Evolutionary conservation across 805 yeast species (phyloP), one percentile per base, ranked within the genome.

Genomic region (Starmerella lactis-condensi): DNA sequence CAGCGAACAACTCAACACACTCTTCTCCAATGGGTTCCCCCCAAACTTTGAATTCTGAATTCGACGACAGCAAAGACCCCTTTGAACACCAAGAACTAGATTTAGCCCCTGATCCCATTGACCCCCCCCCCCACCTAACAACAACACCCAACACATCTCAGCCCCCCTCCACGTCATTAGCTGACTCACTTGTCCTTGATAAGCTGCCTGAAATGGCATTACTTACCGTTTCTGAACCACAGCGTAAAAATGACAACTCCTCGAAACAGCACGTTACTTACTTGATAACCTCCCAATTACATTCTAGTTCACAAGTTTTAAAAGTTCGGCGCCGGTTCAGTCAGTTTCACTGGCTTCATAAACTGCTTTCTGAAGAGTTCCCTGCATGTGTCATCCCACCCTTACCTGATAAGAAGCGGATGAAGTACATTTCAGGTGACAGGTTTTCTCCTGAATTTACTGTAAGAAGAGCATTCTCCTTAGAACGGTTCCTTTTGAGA

Each of bases 381-480:
- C 93, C 95, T 0, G 76, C 89, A 4, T 63, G 78, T 37, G 68
- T 89, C 10, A 69, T 85, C 0, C 98, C 98, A 1, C 95, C 96
- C 10, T 61, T 85, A 32, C 98, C 98, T 0, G 91, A 85, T 39
- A 83, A 82, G 52, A 78, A 77, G 57, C 68, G 92, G 37, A 61
- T 85, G 44, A 93, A 85, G 51, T 85, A 89, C 53, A 64, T 85
- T 31, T 82, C 91, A 23, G 96, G 98, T 8, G 95, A 85, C 45
- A 62, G 96, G 23, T 85, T 85, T 50, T 71, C 85, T 17, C 62
- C 68, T 10, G 82, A 77, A 36, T 89, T 89, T 52, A 85, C 93
- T 0, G 60, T 64, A 37, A 77, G 78, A 50, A 60, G 98, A 43
- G 73, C 91, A 3, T 69, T 72, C 28, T 77, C 94, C 4, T 59